phyloP scores from a whole-genome alignment of 2,329 filamentous ascomycete species.

The Arachnomyces sp. region DNA sequence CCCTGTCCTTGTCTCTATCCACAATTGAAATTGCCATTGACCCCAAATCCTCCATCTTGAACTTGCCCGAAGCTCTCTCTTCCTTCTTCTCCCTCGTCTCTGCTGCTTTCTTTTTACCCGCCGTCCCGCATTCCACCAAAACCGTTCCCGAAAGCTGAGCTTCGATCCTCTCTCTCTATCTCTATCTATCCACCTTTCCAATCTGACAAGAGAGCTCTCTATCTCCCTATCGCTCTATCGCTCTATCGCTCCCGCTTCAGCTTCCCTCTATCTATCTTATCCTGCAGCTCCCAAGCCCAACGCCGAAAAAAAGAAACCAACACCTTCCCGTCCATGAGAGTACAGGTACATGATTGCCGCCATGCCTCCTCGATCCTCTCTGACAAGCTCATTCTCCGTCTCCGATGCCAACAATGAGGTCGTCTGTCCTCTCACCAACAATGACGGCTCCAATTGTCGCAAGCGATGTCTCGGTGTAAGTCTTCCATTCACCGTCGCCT shows the following conservation, averaged over 20 bases:
- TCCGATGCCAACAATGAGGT: constrained; percentile 92
- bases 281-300: no score
- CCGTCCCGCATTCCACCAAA: no score
- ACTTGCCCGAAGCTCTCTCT: background rate
- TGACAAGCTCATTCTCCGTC: constrained; percentile 86
- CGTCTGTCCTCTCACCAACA: constrained; percentile 88
- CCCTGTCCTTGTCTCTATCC: no score
- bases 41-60: background rate
- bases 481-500: constrained; percentile 29
- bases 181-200: no score
- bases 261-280: no score
- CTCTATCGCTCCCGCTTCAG: background rate
- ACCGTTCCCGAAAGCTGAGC: no score
- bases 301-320: constrained; percentile 8
- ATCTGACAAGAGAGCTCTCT: no score
- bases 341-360: constrained; percentile 36
- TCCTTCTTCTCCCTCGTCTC: no score
- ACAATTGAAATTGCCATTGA: background rate
- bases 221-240: constrained; percentile 6
- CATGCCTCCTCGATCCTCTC: constrained; percentile 82
- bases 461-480: constrained; percentile 97
- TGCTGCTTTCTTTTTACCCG: no score
- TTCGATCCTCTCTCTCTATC: no score
- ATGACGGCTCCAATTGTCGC: constrained; percentile 92
- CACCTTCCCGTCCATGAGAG: no score